Base-by-base conservation (phyloP, 768 basidiomycete genomes). In the Boletus eberwhitei region DNA sequence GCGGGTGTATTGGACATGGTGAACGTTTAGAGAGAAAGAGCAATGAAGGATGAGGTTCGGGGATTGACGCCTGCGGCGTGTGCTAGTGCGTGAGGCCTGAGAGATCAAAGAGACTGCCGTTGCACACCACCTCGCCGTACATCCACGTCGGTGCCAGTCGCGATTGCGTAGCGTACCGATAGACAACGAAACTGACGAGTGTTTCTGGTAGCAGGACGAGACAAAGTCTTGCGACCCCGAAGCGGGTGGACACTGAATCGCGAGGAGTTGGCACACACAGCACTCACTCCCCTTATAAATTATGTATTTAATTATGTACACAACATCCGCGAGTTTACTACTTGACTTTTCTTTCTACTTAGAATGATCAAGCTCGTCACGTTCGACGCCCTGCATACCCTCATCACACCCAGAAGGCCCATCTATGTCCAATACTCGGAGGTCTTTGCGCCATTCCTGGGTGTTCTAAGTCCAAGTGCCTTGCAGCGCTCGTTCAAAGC, bases 301-400 rank as follows among this genome's bases (percentile, higher is more conserved):
- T 29, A 29, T 9, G 29, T 29, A 29, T 51, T 57, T 63, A 49
- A 53, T 58, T 62, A 54, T 60, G 53, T 64, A 55, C 59, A 51
- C 39, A 6, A 50, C 47, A 21, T 7, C 53, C 31, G 35, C 58
- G 19, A 14, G 13, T 29, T 12, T 6, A 42, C 41, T 6, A 42
- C 41, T 42, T 8, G 41, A 42, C 41, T 3, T 13, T 31, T 45
- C 44, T 21, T 7, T 14, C n/a, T 17, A 7, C 24, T 26, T 26
- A 14, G n/a, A 14, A 57, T 58, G 62, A 81, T 88, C 66, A 81
- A 78, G 9, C 73, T 90, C 8, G 85, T 90, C 43, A 83, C 86
- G n/a, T 91, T 93, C 60, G 90, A 93, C 62, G 83, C 83, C 1
- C 72, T 91, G 24, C 82, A 86, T 62, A 93, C 90, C n/a, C 74